A percentile compares a stretch with the other conserved stretches of the same genome.
Evolutionary conservation across 2,329 filamentous ascomycete species (phyloP).

Genomic region (Fusarium redolens): DNA sequence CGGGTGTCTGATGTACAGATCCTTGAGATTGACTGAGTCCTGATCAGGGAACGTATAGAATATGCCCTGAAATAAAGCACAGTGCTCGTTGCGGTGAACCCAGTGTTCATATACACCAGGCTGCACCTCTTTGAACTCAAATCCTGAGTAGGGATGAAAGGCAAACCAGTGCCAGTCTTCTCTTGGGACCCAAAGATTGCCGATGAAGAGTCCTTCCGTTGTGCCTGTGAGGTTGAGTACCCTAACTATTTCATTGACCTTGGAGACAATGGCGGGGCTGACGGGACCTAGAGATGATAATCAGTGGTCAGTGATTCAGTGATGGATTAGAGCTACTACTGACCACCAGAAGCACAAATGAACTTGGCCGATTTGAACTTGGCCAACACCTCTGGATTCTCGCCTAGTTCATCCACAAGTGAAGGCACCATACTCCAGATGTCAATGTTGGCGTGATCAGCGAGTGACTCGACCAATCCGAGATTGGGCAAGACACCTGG

Average conservation of each 20-base stretch:
- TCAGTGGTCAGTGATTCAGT: background rate
- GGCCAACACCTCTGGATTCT: conserved; percentile 47
- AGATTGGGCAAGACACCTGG: conserved; percentile 51
- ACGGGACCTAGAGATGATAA: conserved; percentile 35
- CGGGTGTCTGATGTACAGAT: conserved; percentile 45
- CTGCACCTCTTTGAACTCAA: conserved; percentile 50
- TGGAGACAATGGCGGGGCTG: conserved; percentile 42
- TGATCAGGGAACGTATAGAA: conserved; percentile 49
- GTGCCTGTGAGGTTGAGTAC: conserved; percentile 51
- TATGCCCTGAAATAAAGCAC: conserved; percentile 32
- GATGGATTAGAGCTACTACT: background rate
- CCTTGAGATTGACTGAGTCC: conserved; percentile 46
- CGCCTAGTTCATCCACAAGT: conserved; percentile 49
- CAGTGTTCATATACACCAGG: conserved; percentile 48
- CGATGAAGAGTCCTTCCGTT: conserved; percentile 51
- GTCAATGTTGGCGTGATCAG: conserved; percentile 50
- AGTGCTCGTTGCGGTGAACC: conserved; percentile 47
- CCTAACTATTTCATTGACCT: conserved; percentile 48
- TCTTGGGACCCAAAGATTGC: conserved; percentile 43
- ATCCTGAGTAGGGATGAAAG: conserved; percentile 50
- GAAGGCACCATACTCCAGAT: conserved; percentile 55
- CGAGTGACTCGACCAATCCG: conserved; percentile 48
- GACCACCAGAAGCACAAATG: conserved; percentile 46
- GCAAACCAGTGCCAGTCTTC: conserved; percentile 50
- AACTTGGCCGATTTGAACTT: conserved; percentile 50